These are phyloP conservation scores for Ambrosia artemisiifolia DNA, from an alignment of 129 eudicot species.

Conservation along the genomic window DNA sequence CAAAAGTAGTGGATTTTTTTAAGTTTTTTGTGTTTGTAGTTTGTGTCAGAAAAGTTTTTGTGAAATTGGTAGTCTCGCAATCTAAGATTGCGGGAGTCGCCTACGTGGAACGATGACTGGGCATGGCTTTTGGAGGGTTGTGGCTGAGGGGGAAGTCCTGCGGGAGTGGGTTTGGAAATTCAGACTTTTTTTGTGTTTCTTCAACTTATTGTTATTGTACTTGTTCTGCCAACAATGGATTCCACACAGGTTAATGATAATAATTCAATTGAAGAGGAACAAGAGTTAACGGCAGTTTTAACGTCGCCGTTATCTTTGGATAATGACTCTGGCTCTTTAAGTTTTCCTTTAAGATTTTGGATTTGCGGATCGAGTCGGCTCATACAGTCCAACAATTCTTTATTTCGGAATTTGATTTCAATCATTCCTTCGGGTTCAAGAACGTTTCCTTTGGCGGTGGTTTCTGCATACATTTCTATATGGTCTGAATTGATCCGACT, in stretches of 20 bases:
- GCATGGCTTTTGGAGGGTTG: too few species aligned
- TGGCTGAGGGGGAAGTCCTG: too few species aligned
- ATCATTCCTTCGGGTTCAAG: conserved; percentile 97
- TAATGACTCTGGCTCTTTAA: conserved; percentile 37
- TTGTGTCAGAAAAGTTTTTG: too few species aligned
- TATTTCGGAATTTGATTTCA: conserved; percentile 80
- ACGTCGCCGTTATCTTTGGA: conserved; percentile 57
- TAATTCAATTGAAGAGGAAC: background rate
- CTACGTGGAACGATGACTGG: too few species aligned
- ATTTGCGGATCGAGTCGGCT: conserved; percentile 72
- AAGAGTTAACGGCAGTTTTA: conserved; percentile 26
- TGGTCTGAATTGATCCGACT: conserved; percentile 86
- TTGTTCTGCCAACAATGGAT: conserved; percentile 14
- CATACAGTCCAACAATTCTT: conserved; percentile 80
- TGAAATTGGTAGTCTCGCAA: too few species aligned
- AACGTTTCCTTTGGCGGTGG: conserved; percentile 89
- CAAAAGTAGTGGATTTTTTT: too few species aligned
- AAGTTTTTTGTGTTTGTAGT: too few species aligned
- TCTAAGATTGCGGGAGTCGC: too few species aligned
- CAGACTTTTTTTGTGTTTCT: background rate
- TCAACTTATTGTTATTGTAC: background rate
- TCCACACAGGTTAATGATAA: conserved; percentile 21
- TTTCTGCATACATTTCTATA: conserved; percentile 93
- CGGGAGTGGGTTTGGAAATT: too few species aligned
- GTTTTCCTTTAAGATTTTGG: conserved; percentile 48